These are phyloP conservation scores for Fusarium nematophilum DNA, from an alignment of 2,329 filamentous ascomycete species.

Conservation along the genomic window DNA sequence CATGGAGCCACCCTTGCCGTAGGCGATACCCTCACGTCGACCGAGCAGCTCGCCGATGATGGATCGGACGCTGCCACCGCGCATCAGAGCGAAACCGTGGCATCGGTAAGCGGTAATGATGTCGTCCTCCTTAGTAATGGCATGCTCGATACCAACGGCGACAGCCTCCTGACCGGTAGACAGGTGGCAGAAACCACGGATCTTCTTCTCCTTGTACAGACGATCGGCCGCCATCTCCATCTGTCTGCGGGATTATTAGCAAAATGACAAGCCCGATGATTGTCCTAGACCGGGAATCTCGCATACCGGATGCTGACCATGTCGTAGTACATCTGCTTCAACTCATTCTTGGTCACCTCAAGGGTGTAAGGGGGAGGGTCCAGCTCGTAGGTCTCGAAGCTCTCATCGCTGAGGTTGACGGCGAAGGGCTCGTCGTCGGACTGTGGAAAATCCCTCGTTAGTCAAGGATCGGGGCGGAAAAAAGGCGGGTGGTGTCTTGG, in stretches of 20 bases:
- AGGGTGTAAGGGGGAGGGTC: slow-evolving; percentile 95
- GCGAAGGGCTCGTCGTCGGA: slow-evolving; percentile 94
- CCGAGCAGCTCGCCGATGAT: slow-evolving; percentile 97
- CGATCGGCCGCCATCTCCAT: slow-evolving; percentile 99
- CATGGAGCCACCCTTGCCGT: slow-evolving; percentile 99
- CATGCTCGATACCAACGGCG: slow-evolving; percentile 95
- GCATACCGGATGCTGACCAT: slow-evolving; percentile 94
- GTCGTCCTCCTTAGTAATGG: slow-evolving; percentile 90
- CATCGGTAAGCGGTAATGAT: slow-evolving; percentile 98
- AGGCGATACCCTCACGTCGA: slow-evolving; percentile 94
- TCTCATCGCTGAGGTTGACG: slow-evolving; percentile 94
- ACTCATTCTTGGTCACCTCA: slow-evolving; percentile 94
- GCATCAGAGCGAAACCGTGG: slow-evolving; percentile 98
- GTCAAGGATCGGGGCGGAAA: slow-evolving; percentile 4
- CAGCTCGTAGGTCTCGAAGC: slow-evolving; percentile 99
- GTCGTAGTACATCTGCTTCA: slow-evolving; percentile 99
- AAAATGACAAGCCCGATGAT: slow-evolving; percentile 3
- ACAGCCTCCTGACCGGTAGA: slow-evolving; percentile 98
- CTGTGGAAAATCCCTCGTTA: slow-evolving; percentile 57
- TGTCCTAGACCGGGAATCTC: slow-evolving; percentile 1
- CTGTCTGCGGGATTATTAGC: slow-evolving; percentile 71
- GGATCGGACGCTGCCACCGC: slow-evolving; percentile 87
- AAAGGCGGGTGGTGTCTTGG: not conserved
- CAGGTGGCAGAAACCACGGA: slow-evolving; percentile 99
- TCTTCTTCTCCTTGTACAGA: slow-evolving; percentile 99